Conservation (phyloP, 192 early-diverging fungal genomes). For the Gaertneriomyces sp. region DNA sequence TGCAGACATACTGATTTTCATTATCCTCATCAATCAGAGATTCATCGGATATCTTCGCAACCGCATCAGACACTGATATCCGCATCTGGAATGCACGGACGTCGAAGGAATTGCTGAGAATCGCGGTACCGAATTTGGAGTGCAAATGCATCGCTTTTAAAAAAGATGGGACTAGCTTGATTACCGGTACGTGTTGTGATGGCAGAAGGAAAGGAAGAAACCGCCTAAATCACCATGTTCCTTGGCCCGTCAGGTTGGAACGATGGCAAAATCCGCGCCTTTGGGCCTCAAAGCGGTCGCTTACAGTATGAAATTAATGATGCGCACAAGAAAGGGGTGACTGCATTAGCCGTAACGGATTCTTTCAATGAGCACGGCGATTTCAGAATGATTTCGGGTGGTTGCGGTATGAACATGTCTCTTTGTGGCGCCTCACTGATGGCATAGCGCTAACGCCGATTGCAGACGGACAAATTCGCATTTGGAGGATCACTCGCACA, state of each 20-base stretch:
- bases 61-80: constrained; percentile 55
- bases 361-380: constrained; percentile 38
- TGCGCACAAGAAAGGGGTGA: constrained; percentile 54
- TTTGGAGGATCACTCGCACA: constrained; percentile 48
- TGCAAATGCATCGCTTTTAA: constrained; percentile 60
- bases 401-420: constrained; percentile 36
- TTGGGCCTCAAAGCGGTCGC: constrained; percentile 57
- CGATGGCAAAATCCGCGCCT: constrained; percentile 60
- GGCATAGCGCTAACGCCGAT: no score
- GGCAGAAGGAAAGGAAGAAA: background rate
- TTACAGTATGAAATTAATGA: constrained; percentile 58
- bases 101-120: constrained; percentile 47
- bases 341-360: constrained; percentile 52
- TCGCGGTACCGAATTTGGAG: constrained; percentile 57
- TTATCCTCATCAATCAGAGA: constrained; percentile 24
- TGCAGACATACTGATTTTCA: background rate
- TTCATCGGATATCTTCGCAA: constrained; percentile 55
- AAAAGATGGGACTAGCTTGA: constrained; percentile 49
- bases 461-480: constrained; percentile 56
- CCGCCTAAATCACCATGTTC: background rate
- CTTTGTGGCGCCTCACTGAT: no score
- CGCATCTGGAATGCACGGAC: constrained; percentile 54
- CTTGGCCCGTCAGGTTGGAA: constrained; percentile 48
- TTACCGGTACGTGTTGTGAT: constrained; percentile 30
- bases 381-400: constrained; percentile 55